These are phyloP conservation scores for Lactarius psammicola DNA, from an alignment of 768 basidiomycete genomes.

Conservation along the genomic window DNA sequence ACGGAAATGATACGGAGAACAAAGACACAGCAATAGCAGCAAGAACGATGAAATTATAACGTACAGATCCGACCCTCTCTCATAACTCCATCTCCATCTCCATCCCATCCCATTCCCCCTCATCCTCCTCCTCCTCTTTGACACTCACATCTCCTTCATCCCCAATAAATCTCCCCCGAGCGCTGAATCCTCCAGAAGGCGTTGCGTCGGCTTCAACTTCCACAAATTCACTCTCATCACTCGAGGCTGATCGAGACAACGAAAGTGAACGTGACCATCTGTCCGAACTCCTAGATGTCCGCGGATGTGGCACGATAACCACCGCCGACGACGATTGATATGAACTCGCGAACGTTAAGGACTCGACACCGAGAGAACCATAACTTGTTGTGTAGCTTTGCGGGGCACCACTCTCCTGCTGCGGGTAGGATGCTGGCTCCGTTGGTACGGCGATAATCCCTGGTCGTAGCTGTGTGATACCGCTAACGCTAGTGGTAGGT, in stretches of 20 bases:
- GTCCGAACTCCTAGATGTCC: conserved; percentile 33
- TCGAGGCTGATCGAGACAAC: conserved; percentile 38
- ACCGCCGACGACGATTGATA: conserved; percentile 21
- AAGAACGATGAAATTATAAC: conserved; percentile 7
- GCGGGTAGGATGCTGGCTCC: conserved; percentile 16
- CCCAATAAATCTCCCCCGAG: conserved; percentile 36
- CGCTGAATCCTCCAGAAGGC: conserved; percentile 30
- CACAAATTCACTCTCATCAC: conserved; percentile 35
- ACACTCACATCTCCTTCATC: conserved; percentile 46
- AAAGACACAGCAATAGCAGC: conserved; percentile 11
- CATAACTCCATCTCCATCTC: conserved; percentile 74
- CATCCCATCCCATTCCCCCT: conserved; percentile 48
- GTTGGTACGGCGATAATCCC: conserved; percentile 49
- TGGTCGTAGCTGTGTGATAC: conserved; percentile 59
- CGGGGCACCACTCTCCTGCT: conserved; percentile 2
- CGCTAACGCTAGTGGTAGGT: conserved; percentile 39
- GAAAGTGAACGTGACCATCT: conserved; percentile 37
- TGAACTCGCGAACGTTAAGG: conserved; percentile 30
- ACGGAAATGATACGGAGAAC: not conserved
- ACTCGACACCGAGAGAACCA: conserved; percentile 41
- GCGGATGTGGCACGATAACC: conserved; percentile 13
- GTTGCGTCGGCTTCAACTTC: conserved; percentile 21
- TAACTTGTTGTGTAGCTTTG: conserved; percentile 33
- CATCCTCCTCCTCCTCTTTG: conserved; percentile 46
- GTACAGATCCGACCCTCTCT: conserved; percentile 17